Conservation (phyloP, 192 early-diverging fungal genomes). For the Backusella morwellensis region DNA sequence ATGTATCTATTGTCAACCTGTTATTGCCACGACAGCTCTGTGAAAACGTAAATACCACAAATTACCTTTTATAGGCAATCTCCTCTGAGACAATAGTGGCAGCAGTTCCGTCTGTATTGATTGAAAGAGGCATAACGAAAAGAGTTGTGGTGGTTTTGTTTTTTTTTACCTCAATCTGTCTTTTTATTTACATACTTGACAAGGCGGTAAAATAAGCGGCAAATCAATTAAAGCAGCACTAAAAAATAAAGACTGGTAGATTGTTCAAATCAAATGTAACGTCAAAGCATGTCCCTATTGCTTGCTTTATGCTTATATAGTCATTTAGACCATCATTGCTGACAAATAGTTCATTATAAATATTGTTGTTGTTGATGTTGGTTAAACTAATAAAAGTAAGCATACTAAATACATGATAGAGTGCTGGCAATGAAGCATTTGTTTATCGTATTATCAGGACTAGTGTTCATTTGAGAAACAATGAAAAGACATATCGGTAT, state of each 20-base stretch:
- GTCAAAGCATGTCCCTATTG: neutral
- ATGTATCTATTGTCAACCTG: conserved; percentile 27
- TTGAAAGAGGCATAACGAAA: conserved; percentile 14
- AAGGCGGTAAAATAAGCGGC: neutral
- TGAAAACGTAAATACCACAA: neutral
- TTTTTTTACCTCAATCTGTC: neutral
- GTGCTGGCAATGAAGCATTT: too few relatives aligned
- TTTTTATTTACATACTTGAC: neutral
- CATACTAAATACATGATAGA: too few relatives aligned
- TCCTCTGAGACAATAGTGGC: conserved; percentile 39
- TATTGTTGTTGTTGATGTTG: too few relatives aligned
- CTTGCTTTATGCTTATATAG: neutral
- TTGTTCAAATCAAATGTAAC: neutral
- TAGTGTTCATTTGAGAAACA: too few relatives aligned
- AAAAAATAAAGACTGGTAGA: neutral
- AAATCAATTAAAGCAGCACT: neutral
- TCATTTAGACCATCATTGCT: neutral
- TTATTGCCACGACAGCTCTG: neutral
- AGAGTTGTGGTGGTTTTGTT: neutral
- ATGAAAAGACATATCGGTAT: too few relatives aligned
- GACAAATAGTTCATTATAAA: neutral
- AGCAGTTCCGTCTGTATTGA: conserved; percentile 39
- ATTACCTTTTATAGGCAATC: conserved; percentile 44
- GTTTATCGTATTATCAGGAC: too few relatives aligned
- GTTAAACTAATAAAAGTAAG: too few relatives aligned